Base-by-base conservation (phyloP, 2,329 filamentous ascomycete species). In the Phialophora expanda region DNA sequence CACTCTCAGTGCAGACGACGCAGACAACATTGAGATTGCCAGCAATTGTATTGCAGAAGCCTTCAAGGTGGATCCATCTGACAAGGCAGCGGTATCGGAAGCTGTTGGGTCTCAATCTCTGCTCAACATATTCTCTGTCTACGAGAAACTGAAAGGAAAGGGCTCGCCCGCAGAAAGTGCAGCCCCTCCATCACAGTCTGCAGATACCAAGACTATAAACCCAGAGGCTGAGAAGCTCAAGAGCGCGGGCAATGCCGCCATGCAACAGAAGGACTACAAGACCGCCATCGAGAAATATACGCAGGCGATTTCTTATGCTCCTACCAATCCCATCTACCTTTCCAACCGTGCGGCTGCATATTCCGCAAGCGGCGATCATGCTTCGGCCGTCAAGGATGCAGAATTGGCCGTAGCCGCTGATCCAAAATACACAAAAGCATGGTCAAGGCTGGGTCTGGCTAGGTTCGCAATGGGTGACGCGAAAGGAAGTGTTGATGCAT, bases 341-440 rank as follows among this genome's bases (percentile, higher is more conserved):
- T 97, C 92, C 69, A 99, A 99, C 87, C 92, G 95, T 72, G 95
- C 95, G 11, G 95, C 95, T 55, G 95, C 95, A 5, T 91, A 96
- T 84, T 93, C 89, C 30, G 94, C 92, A 24, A 88, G 88, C 68
- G 87, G 89, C 73, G 89, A 97, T 80, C 93, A 98, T 82, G 87
- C 90, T 68, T 89, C 90, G 69, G 95, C 95, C 12, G 89, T 87
- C 73, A 84, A 89, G 68, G 95, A 99, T 78, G 95, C 95, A 55
- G 94, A 98, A 82, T 87, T 95, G 70, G 95, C 95, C 62, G 91
- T 95, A 63, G 86, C 87, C 64, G 86, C 93, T 62, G 95, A 99
- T 78, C 92, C 95, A 12, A 89, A 88, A 77, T 99, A 98, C 84
- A 96, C 93, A 71, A 98, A 99, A 83, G 95, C 93, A 17, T 99